Conservation (phyloP, 345 rosid genomes). For the Microthlaspi erraticum region DNA sequence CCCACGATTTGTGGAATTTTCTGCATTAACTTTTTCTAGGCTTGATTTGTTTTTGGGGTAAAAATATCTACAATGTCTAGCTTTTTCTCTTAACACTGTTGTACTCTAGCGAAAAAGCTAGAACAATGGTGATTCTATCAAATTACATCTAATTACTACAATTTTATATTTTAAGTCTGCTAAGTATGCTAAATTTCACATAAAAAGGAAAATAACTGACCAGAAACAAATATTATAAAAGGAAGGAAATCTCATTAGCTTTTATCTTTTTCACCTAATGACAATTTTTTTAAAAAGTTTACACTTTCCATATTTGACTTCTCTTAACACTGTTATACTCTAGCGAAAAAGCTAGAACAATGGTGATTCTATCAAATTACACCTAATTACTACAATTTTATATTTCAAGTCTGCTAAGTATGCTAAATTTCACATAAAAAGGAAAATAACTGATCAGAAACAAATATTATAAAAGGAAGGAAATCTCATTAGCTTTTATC, state of each 20-base stretch:
- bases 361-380: neutral
- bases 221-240: neutral
- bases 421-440: slow-evolving; percentile 9
- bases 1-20: neutral
- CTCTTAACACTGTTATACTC: neutral
- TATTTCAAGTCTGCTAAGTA: neutral
- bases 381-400: neutral
- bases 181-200: slow-evolving; percentile 11
- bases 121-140: neutral
- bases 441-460: neutral
- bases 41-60: neutral
- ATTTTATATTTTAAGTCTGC: neutral
- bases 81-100: neutral
- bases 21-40: neutral
- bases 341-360: neutral
- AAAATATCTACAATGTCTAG: neutral
- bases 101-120: neutral
- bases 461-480: neutral
- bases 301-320: neutral
- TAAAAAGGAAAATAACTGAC: neutral
- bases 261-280: neutral
- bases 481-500: neutral
- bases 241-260: neutral
- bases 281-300: neutral
- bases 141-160: neutral